Conservation (phyloP, 202 grass and related monocot species). For the Zoysia matrella region DNA sequence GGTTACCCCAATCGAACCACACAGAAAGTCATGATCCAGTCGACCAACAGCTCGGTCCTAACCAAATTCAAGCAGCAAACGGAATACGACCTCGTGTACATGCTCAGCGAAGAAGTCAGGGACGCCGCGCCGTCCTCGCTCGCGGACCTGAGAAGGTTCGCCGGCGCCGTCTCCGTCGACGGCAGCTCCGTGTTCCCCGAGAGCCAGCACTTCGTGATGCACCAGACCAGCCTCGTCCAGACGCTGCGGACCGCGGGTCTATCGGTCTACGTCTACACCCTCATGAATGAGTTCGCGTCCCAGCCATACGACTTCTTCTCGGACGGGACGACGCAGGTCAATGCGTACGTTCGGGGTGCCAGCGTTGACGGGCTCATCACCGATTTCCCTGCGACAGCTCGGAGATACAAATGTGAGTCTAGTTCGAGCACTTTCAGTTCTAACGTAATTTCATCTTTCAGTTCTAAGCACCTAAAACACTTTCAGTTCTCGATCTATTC, state of each 20-base stretch:
- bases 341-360: slow-evolving; percentile 59
- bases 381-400: slow-evolving; percentile 73
- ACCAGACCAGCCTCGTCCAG: slow-evolving; percentile 57
- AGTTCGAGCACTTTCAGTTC: neutral
- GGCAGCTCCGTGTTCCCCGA: slow-evolving; percentile 60
- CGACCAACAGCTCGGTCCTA: slow-evolving; percentile 31
- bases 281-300: slow-evolving; percentile 77
- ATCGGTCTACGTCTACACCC: slow-evolving; percentile 65
- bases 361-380: slow-evolving; percentile 82
- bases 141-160: slow-evolving; percentile 71
- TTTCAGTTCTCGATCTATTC: neutral
- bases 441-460: too few species aligned
- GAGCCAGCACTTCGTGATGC: slow-evolving; percentile 39
- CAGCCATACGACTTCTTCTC: slow-evolving; percentile 83
- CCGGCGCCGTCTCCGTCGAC: slow-evolving; percentile 62
- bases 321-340: slow-evolving; percentile 75
- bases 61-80: slow-evolving; percentile 77
- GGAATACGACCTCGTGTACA: slow-evolving; percentile 78
- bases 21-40: slow-evolving; percentile 75
- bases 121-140: slow-evolving; percentile 60
- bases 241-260: slow-evolving; percentile 63
- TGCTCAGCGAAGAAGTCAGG: slow-evolving; percentile 62
- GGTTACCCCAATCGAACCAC: slow-evolving; percentile 64
- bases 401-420: slow-evolving; percentile 74
- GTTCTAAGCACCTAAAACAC: neutral